These are phyloP conservation scores for Fusarium verticillioides DNA, from an alignment of 2,329 filamentous ascomycete species.

Conservation along the genomic window DNA sequence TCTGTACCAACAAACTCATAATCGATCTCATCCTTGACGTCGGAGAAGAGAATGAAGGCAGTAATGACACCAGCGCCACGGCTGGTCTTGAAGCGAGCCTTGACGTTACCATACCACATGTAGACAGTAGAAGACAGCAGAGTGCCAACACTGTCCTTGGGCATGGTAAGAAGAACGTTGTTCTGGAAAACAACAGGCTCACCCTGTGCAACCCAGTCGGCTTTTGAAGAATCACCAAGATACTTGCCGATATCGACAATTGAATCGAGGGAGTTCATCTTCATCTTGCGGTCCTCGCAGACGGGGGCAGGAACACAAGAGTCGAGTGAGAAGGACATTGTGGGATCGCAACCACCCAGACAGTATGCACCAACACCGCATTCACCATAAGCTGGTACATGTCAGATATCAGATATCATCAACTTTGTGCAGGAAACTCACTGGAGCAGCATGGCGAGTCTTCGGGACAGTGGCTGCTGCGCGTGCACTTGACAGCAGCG, in stretches of 20 bases:
- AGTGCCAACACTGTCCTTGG: constrained; percentile 84
- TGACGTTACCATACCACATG: constrained; percentile 97
- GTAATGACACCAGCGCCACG: constrained; percentile 92
- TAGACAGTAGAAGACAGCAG: constrained; percentile 85
- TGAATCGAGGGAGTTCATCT: constrained; percentile 75
- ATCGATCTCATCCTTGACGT: constrained; percentile 98
- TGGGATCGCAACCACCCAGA: constrained; percentile 92
- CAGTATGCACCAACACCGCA: constrained; percentile 96
- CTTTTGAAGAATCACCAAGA: constrained; percentile 80
- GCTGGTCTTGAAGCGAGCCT: constrained; percentile 84
- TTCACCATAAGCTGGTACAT: constrained; percentile 80
- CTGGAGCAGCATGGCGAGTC: constrained; percentile 82
- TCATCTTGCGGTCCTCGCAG: constrained; percentile 80
- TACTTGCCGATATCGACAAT: constrained; percentile 81
- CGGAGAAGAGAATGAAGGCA: constrained; percentile 93
- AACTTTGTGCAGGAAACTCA: constrained; percentile 54
- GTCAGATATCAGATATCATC: constrained; percentile 28
- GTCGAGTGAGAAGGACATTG: constrained; percentile 83
- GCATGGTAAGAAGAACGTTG: constrained; percentile 88
- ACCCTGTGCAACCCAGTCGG: constrained; percentile 92
- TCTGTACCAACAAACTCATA: constrained; percentile 93
- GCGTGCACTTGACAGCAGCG: constrained; percentile 55
- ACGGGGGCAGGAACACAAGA: constrained; percentile 87
- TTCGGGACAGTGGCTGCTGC: constrained; percentile 73
- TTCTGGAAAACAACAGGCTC: constrained; percentile 74